Conservation (phyloP, 2,329 filamentous ascomycete species). For the Neobulgaria alba region DNA sequence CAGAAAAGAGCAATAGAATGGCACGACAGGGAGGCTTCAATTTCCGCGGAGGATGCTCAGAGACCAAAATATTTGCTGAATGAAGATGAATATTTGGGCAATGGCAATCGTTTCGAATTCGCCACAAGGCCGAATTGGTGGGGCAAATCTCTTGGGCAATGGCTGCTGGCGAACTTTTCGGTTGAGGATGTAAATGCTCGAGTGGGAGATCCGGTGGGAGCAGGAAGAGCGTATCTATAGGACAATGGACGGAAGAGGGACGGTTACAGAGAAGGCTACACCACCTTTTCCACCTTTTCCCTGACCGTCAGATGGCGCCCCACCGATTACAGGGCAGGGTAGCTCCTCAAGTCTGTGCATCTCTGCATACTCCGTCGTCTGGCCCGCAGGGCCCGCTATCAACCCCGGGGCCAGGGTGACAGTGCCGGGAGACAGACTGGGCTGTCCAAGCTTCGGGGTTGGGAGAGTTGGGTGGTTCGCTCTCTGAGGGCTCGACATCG, state of each 20-base stretch:
- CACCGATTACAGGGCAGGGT: neutral
- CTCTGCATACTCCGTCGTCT: too few relatives aligned
- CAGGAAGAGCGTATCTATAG: neutral
- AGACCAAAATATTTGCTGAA: too few relatives aligned
- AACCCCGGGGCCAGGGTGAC: constrained; percentile 16
- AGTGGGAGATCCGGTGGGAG: too few relatives aligned
- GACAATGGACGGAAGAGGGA: neutral
- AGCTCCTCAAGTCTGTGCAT: too few relatives aligned
- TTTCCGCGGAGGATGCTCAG: neutral
- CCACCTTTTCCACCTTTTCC: neutral
- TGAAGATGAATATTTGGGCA: too few relatives aligned
- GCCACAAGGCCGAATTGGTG: neutral
- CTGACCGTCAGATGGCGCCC: neutral
- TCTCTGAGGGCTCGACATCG: neutral
- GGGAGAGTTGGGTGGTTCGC: neutral
- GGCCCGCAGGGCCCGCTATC: neutral
- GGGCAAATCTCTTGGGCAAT: neutral
- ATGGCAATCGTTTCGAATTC: neutral
- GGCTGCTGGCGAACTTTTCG: too few relatives aligned
- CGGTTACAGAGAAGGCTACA: neutral
- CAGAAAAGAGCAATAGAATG: constrained; percentile 4
- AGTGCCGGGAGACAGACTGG: constrained; percentile 10
- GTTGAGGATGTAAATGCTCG: too few relatives aligned
- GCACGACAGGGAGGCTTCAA: neutral
- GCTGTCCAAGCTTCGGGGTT: neutral